These are phyloP conservation scores for Stephania cephalantha DNA, from an alignment of 164 flowering plant genomes.

Conservation along the genomic window DNA sequence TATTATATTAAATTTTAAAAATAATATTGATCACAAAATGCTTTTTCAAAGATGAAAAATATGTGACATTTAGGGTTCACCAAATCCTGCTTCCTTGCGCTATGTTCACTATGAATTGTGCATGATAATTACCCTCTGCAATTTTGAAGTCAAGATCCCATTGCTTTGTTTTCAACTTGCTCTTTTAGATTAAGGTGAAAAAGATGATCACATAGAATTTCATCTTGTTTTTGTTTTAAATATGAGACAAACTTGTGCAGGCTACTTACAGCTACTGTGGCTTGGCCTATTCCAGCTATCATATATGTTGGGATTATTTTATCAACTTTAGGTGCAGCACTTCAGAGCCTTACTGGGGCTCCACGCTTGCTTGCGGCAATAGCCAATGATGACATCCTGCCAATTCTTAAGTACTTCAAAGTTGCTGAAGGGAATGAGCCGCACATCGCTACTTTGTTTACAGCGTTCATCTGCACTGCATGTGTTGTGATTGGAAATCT, in stretches of 20 bases:
- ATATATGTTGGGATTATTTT: constrained; percentile 87
- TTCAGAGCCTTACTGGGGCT: constrained; percentile 95
- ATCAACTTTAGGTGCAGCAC: constrained; percentile 98
- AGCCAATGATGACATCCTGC: constrained; percentile 97
- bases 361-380: constrained; percentile 99
- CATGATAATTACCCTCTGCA: neutral
- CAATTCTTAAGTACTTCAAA: constrained; percentile 92
- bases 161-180: neutral
- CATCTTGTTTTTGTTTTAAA: neutral
- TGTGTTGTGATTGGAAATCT: constrained; percentile 94
- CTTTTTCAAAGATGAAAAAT: no score
- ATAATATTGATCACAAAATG: no score
- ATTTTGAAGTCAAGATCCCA: neutral
- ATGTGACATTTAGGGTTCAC: no score
- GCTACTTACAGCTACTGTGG: constrained; percentile 90
- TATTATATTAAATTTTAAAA: no score
- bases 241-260: constrained; percentile 31
- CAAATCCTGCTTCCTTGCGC: no score
- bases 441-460: constrained; percentile 84
- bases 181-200: neutral
- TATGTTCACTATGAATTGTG: no score
- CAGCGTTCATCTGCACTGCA: constrained; percentile 77
- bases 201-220: neutral
- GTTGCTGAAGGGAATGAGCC: constrained; percentile 92
- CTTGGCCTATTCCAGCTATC: constrained; percentile 93